Evolutionary conservation across 345 rosid species (phyloP).

Genomic region (Anastatica hierochuntica): DNA sequence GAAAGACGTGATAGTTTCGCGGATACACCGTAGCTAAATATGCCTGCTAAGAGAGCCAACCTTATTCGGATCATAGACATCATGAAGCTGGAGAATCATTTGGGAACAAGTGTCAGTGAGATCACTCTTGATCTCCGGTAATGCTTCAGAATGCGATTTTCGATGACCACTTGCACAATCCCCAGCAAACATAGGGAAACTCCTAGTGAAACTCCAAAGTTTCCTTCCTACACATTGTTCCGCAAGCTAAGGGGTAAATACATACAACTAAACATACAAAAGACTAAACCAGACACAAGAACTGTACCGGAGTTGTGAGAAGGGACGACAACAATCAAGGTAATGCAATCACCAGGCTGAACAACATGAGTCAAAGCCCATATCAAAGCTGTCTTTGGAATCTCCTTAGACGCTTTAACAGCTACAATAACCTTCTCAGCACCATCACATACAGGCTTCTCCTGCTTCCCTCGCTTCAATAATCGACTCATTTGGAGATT

Average conservation of each 20-base stretch:
- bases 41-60: conserved; percentile 21
- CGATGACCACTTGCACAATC: conserved; percentile 86
- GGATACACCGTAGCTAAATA: background rate
- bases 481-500: conserved; percentile 49
- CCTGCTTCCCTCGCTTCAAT: conserved; percentile 50
- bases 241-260: background rate
- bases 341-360: conserved; percentile 93
- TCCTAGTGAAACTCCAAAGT: conserved; percentile 89
- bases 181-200: conserved; percentile 90
- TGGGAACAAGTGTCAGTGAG: conserved; percentile 91
- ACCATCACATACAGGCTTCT: conserved; percentile 36
- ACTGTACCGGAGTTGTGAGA: conserved; percentile 58
- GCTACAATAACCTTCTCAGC: conserved; percentile 91
- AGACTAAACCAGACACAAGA: background rate
- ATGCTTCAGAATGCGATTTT: conserved; percentile 63
- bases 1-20: background rate
- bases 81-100: conserved; percentile 96
- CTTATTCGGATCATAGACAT: conserved; percentile 96
- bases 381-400: conserved; percentile 82
- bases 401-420: conserved; percentile 94
- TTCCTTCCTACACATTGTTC: conserved; percentile 50
- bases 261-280: background rate
- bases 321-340: conserved; percentile 84
- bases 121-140: conserved; percentile 63
- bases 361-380: conserved; percentile 99